These are phyloP conservation scores for Agrostemma githago DNA, from an alignment of 148 eudicot genomes.

Conservation along the genomic window DNA sequence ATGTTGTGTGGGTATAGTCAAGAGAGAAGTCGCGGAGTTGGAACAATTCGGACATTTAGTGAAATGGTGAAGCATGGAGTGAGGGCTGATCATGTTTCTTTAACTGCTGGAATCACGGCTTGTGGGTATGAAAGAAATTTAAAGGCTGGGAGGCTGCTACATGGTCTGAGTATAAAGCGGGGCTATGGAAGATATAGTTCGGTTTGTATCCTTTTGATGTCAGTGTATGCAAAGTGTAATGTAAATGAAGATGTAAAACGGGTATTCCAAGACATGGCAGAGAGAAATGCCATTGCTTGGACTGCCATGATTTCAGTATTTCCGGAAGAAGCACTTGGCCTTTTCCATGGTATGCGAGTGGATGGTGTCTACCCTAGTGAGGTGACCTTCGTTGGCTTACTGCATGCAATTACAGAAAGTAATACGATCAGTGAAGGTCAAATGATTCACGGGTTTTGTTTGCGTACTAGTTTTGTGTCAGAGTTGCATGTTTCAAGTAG, in stretches of 20 bases:
- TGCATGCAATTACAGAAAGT: conserved; percentile 58
- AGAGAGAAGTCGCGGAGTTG: conserved; percentile 52
- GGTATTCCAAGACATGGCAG: conserved; percentile 53
- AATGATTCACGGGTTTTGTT: conserved; percentile 66
- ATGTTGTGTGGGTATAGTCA: conserved; percentile 75
- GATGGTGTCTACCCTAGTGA: conserved; percentile 78
- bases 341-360: conserved; percentile 64
- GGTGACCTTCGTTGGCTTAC: conserved; percentile 67
- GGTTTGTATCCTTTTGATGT: conserved; percentile 71
- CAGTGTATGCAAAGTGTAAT: conserved; percentile 71
- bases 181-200: conserved; percentile 47
- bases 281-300: conserved; percentile 83
- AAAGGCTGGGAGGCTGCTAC: conserved; percentile 56
- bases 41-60: conserved; percentile 50
- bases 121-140: conserved; percentile 61
- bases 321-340: conserved; percentile 48
- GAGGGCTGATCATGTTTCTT: conserved; percentile 69
- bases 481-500: conserved; percentile 67
- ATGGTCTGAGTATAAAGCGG: conserved; percentile 49
- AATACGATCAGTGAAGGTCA: conserved; percentile 53
- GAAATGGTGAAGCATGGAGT: conserved; percentile 59
- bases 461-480: conserved; percentile 52
- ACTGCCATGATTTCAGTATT: conserved; percentile 76
- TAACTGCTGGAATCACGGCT: conserved; percentile 64
- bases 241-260: conserved; percentile 43